Evolutionary conservation across 163 green algal genomes (phyloP), one percentile per base, ranked within the genome.

Genomic region (Chlamydomonas reinhardtii): DNA sequence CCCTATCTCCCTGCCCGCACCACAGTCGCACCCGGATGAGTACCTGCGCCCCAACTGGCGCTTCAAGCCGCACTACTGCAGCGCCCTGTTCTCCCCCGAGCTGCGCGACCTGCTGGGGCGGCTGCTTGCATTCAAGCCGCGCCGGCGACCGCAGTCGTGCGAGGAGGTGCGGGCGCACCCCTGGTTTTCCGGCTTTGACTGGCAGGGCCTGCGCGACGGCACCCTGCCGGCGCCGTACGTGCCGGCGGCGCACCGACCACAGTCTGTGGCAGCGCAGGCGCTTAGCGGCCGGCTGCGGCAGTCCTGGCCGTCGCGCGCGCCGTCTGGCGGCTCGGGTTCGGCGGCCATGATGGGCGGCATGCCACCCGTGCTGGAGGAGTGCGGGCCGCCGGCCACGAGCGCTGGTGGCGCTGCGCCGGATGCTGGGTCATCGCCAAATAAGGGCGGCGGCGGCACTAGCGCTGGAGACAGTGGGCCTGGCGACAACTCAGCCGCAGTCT

Each of bases 151-250:
- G 61, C 82, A 87, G 82, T 69, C 34, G 29, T 79, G 69, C 61
- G 82, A 39, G 2, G 72, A 87, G 31, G 71, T 75, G 19, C 20
- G 8, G 15, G 61, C 59, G n/a, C 82, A 87, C 72, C 72, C 71
- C 20, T 87, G 82, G 82, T 87, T 87, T 29, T 72, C 35, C 25
- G 82, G 72, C 59, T 87, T 87, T 43, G 39, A 87, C 31, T 87
- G 82, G 82, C 72, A 82, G 72, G 82, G 15, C 2, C 82, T 87
- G 39, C 72, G 72, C 11, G 39, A 71, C 72, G 82, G 82, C 72
- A 82, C 61, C 29, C n/a, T 82, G 66, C 61, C 8, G 37, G 72
- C 72, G 12, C 82, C 82, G 14, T 82, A 87, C 72, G 82, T 87
- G 61, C 82, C 80, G 17, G 54, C 70, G 0, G 80, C 34, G 16